These are phyloP conservation scores for Phytopythium ostracodes DNA, from an alignment of 352 stramenopile species.

Conservation along the genomic window DNA sequence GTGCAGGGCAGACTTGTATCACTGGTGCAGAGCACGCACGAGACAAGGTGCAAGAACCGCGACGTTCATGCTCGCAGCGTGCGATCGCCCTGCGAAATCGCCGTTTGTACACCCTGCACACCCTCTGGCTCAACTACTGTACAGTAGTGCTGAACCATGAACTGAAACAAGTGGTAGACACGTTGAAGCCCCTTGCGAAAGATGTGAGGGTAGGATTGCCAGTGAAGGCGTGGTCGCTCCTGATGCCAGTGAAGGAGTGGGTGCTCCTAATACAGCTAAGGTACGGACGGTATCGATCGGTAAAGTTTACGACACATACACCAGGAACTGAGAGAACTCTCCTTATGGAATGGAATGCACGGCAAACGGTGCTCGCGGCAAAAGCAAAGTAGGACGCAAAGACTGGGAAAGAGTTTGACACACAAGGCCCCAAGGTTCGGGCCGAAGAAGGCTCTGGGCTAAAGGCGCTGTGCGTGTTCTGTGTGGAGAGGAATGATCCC, in stretches of 20 bases:
- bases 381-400: not conserved
- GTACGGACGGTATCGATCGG: too few species aligned
- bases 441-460: not conserved
- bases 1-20: too few species aligned
- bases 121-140: too few species aligned
- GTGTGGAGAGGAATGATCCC: not conserved
- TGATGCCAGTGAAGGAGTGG: too few species aligned
- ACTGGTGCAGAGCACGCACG: too few species aligned
- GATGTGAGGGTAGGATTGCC: not conserved
- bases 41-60: not conserved
- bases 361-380: not conserved
- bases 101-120: not conserved
- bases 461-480: not conserved
- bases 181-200: not conserved
- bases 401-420: not conserved
- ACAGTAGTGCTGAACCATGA: too few species aligned
- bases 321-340: too few species aligned
- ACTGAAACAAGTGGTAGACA: too few species aligned
- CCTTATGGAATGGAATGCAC: too few species aligned
- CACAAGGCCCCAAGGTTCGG: not conserved
- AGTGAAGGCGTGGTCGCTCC: not conserved
- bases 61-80: not conserved
- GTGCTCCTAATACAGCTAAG: too few species aligned
- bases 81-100: not conserved
- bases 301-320: too few species aligned